phyloP scores from a whole-genome alignment of 2,329 filamentous ascomycete genomes.

The Nannizziopsis arthrosporioides region DNA sequence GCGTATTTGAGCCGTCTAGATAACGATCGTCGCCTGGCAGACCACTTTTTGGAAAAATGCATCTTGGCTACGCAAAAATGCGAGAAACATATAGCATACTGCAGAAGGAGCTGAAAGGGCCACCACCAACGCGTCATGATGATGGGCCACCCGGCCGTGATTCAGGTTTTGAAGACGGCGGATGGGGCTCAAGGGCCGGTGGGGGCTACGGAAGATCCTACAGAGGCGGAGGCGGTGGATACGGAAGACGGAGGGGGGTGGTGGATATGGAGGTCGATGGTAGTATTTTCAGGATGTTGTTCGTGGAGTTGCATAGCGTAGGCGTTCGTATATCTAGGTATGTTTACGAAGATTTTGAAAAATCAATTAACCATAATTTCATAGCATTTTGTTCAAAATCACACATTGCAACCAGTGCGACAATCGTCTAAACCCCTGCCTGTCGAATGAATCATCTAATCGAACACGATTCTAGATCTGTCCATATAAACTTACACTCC shows the following conservation, averaged over 20 bases:
- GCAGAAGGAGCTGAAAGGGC: conserved; percentile 70
- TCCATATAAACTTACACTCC: no score
- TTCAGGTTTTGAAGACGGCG: conserved; percentile 44
- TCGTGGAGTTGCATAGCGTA: conserved; percentile 30
- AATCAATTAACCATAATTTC: no score
- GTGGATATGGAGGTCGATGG: conserved; percentile 32
- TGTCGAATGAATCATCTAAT: no score
- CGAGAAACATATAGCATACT: conserved; percentile 82
- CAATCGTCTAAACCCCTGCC: no score
- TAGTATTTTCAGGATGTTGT: conserved; percentile 10
- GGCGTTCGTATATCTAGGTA: conserved; percentile 23
- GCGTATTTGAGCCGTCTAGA: conserved; percentile 86
- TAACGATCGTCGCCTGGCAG: conserved; percentile 84
- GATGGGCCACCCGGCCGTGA: conserved; percentile 35
- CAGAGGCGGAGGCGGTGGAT: conserved; percentile 38
- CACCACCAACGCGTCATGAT: conserved; percentile 48
- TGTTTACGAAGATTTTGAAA: not conserved
- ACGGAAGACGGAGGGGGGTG: conserved; percentile 31
- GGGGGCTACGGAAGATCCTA: conserved; percentile 25
- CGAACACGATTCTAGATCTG: no score
- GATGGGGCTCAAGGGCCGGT: conserved; percentile 40
- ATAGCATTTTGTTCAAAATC: no score
- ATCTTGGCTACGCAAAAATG: conserved; percentile 96
- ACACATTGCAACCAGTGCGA: no score
- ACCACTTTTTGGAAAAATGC: conserved; percentile 99